phyloP scores from a whole-genome alignment of 1,284 basidiomycete genomes.

The Ustilago shanxiensis region DNA sequence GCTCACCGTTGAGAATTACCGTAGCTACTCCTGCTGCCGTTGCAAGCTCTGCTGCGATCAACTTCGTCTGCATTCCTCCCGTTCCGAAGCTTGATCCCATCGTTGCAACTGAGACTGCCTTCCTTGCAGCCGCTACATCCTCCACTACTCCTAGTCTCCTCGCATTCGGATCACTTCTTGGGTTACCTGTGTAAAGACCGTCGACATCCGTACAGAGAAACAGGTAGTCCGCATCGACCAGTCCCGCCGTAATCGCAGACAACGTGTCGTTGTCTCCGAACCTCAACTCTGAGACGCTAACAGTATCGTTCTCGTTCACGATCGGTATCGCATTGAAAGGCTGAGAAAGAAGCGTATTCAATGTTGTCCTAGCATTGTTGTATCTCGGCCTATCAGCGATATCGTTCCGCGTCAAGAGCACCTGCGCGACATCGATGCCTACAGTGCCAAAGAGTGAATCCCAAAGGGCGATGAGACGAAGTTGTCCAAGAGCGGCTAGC shows the following conservation, averaged over 20 bases:
- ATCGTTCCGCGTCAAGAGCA: constrained; percentile 92
- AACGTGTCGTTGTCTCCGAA: constrained; percentile 99
- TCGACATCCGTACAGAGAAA: constrained; percentile 98
- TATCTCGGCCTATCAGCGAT: constrained; percentile 80
- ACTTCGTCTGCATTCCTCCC: constrained; percentile 98
- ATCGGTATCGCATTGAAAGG: constrained; percentile 66
- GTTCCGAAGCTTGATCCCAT: constrained; percentile 93
- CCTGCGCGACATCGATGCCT: constrained; percentile 94
- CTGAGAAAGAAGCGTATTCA: constrained; percentile 61
- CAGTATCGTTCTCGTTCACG: constrained; percentile 70
- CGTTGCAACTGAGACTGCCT: constrained; percentile 88
- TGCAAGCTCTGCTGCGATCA: constrained; percentile 97
- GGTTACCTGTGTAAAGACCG: constrained; percentile 94
- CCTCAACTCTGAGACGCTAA: constrained; percentile 82
- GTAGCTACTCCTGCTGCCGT: constrained; percentile 96
- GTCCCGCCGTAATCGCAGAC: constrained; percentile 94
- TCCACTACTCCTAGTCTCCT: constrained; percentile 84
- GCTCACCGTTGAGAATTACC: constrained; percentile 76
- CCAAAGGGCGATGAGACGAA: constrained; percentile 93
- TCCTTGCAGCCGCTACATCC: constrained; percentile 84
- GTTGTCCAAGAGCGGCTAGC: constrained; percentile 95
- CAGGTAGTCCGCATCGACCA: constrained; percentile 97
- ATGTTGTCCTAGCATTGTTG: constrained; percentile 64
- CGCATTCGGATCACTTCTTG: constrained; percentile 86
- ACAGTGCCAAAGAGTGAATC: constrained; percentile 94